Base-by-base conservation (phyloP, 106 monocot genomes). In the Ottelia alismoides region DNA sequence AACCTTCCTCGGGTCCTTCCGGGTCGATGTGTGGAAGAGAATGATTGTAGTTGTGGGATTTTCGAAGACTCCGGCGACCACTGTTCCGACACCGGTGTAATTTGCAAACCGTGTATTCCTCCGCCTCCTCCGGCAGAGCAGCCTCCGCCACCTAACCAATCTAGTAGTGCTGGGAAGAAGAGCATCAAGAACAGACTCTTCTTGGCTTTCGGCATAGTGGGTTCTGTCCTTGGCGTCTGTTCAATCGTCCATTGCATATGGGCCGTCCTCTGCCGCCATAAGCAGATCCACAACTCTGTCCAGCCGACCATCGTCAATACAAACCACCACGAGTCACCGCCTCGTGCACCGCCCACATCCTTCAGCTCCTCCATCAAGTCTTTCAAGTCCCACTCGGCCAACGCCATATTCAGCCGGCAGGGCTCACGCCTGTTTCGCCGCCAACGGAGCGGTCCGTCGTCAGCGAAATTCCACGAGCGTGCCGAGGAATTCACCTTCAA, bases 371-470 rank as follows among this genome's bases (percentile, higher is more conserved):
- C 68, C 2, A n/a, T n/a, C n/a, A 64, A 60, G 22, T 60, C 60
- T 18, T 43, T 16, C 40, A 17, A 47, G 47, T 57, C 58, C 51
- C 56, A 61, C 14, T 76, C 85, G 22, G 60, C 75, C 0, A 47
- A 63, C 2, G 61, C 52, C 12, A 53, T 53, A 25, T 27, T 62
- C 44, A 26, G 70, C 1, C 20, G 27, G 25, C 14, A 31, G 30
- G 25, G 27, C 23, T 27, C 35, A 22, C 0, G 68, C 5, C 46
- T 63, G 21, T 79, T 92, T 70, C 56, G 49, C 28, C 72, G 92
- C 49, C 86, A 87, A 53, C 16, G 92, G 48, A 87, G 92, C 50
- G 92, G 87, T 2, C 76, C 92, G 0, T 86, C 86, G 0, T 72
- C 81, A 4, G 60, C 78, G 35, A 76, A 65, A 30, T n/a, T n/a